Conservation (phyloP, 495 filamentous ascomycete species). For the Filosporella fistucella region DNA sequence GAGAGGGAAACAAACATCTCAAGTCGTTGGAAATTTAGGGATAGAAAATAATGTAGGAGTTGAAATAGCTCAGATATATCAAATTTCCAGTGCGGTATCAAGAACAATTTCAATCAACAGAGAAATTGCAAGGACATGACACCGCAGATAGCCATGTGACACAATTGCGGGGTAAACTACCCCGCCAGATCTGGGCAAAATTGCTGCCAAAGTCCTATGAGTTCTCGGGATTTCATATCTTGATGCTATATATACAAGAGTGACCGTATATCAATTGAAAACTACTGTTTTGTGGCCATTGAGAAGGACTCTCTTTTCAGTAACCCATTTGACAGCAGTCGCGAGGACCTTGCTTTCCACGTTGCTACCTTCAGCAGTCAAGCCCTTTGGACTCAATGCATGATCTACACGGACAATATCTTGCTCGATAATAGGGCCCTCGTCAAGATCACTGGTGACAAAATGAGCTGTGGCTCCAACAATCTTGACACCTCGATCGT, state of each 20-base stretch:
- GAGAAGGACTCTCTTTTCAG: conserved; percentile 64
- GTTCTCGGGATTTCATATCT: background rate
- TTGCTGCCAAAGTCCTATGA: too few species aligned
- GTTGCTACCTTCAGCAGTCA: conserved; percentile 69
- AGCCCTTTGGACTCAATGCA: conserved; percentile 61
- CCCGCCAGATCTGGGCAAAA: too few species aligned
- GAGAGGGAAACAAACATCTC: too few species aligned
- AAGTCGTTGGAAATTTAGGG: too few species aligned
- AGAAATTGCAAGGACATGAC: too few species aligned
- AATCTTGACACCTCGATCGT: conserved; percentile 74
- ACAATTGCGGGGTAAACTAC: too few species aligned
- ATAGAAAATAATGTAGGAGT: too few species aligned
- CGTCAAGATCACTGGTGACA: conserved; percentile 70
- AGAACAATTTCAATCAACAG: too few species aligned
- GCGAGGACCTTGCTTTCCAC: conserved; percentile 71
- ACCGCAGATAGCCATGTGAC: too few species aligned
- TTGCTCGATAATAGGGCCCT: conserved; percentile 78
- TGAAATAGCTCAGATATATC: too few species aligned
- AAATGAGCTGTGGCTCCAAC: conserved; percentile 75
- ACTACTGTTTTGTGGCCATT: conserved; percentile 73
- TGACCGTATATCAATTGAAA: conserved; percentile 40
- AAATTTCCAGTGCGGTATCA: too few species aligned
- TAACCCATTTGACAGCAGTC: conserved; percentile 68
- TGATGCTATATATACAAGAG: background rate
- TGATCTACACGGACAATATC: conserved; percentile 66